Conservation (phyloP, 208 protist species). For the Endotrypanum monterogeii region DNA sequence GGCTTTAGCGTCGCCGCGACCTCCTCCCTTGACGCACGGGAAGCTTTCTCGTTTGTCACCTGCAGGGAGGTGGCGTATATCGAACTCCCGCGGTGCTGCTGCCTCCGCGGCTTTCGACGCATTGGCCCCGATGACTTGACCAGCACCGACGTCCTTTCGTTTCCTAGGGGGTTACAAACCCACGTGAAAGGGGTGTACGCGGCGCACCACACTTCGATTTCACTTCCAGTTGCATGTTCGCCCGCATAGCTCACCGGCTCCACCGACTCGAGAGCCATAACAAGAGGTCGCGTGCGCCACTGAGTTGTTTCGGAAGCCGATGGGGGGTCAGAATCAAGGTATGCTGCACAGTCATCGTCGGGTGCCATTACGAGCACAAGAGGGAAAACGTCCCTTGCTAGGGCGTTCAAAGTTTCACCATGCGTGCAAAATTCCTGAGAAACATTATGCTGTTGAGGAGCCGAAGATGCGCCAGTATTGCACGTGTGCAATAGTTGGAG, state of each 20-base stretch:
- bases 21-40: not conserved
- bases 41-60: not conserved
- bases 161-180: constrained; percentile 34
- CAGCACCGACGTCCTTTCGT: constrained; percentile 10
- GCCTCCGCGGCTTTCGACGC: not conserved
- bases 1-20: constrained; percentile 1
- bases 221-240: not conserved
- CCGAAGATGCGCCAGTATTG: not conserved
- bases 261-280: constrained; percentile 21
- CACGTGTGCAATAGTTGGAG: constrained; percentile 16
- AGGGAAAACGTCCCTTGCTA: constrained; percentile 28
- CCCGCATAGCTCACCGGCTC: not conserved
- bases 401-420: not conserved
- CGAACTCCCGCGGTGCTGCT: not conserved
- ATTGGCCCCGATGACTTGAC: constrained; percentile 6
- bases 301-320: constrained; percentile 10
- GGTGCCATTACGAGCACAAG: constrained; percentile 26
- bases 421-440: constrained; percentile 1
- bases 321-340: constrained; percentile 19
- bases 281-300: constrained; percentile 18
- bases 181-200: constrained; percentile 38
- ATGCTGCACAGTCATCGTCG: constrained; percentile 8
- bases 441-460: not conserved
- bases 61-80: not conserved
- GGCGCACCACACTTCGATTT: constrained; percentile 18